Percentiles rank a stretch among this genome's conserved stretches.
These are phyloP conservation scores for Zymoseptoria tritici DNA, from an alignment of 2,329 filamentous ascomycete species.

Conservation along the genomic window DNA sequence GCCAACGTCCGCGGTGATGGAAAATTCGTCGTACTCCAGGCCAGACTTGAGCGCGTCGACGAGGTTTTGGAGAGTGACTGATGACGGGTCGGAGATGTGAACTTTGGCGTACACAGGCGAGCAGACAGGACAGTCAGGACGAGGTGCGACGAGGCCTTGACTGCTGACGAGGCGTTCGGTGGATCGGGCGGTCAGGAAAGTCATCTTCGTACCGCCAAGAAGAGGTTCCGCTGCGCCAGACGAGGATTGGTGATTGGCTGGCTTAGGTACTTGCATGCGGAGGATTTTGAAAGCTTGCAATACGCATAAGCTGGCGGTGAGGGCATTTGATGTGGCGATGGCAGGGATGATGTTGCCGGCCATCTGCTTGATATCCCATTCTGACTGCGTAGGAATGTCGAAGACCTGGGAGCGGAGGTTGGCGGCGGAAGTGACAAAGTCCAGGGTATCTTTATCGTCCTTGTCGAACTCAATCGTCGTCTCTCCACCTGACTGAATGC, in stretches of 20 bases:
- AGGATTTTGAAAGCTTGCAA: slow-evolving; percentile 89
- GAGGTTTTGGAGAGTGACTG: slow-evolving; percentile 70
- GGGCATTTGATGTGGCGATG: slow-evolving; percentile 95
- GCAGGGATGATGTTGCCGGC: slow-evolving; percentile 98
- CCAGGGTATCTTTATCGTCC: slow-evolving; percentile 87
- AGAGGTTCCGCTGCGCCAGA: slow-evolving; percentile 7
- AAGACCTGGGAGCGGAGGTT: slow-evolving; percentile 89
- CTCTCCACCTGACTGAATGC: slow-evolving; percentile 51
- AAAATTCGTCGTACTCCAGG: slow-evolving; percentile 71
- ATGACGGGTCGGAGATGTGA: slow-evolving; percentile 37
- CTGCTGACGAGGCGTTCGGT: slow-evolving; percentile 53
- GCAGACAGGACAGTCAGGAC: slow-evolving; percentile 77
- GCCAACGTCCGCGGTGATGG: slow-evolving; percentile 59
- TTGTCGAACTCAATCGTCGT: slow-evolving; percentile 83
- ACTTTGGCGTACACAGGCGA: slow-evolving; percentile 26
- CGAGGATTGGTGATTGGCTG: slow-evolving; percentile 10
- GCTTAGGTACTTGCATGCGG: slow-evolving; percentile 41
- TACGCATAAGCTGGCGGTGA: slow-evolving; percentile 87
- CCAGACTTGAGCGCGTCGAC: slow-evolving; percentile 66
- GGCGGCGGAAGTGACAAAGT: slow-evolving; percentile 85
- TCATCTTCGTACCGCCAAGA: slow-evolving; percentile 53
- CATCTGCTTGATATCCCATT: slow-evolving; percentile 98
- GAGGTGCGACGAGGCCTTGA: slow-evolving; percentile 55
- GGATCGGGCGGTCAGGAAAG: slow-evolving; percentile 67
- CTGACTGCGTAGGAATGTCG: slow-evolving; percentile 76